Conservation (phyloP, 2,329 filamentous ascomycete genomes). For the Trichoderma brevicompactum region DNA sequence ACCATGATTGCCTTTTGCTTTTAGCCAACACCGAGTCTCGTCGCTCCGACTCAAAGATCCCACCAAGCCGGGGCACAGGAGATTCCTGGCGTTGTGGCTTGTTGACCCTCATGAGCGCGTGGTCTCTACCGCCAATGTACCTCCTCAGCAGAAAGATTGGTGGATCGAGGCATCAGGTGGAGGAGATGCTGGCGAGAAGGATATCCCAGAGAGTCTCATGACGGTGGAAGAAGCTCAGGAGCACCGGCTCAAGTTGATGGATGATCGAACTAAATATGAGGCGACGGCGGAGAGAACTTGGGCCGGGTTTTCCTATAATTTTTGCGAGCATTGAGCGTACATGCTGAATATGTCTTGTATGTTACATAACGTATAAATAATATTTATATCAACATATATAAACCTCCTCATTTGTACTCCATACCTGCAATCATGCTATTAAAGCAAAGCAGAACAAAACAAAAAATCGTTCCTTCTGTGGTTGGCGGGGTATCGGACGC, state of each 20-base stretch:
- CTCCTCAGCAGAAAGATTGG: slow-evolving; percentile 42
- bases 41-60: slow-evolving; percentile 53
- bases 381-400: too few relatives aligned
- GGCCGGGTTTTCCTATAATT: neutral
- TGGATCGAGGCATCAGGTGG: slow-evolving; percentile 31
- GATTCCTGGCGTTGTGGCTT: slow-evolving; percentile 58
- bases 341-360: too few relatives aligned
- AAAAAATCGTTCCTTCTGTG: neutral
- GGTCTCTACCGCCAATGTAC: slow-evolving; percentile 43
- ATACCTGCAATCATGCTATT: too few relatives aligned
- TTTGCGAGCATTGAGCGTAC: slow-evolving; percentile 26
- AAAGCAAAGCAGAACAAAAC: neutral
- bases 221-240: slow-evolving; percentile 17
- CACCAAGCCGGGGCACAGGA: slow-evolving; percentile 54
- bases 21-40: slow-evolving; percentile 30
- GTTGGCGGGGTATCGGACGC: slow-evolving; percentile 19
- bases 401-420: too few relatives aligned
- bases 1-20: neutral
- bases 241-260: slow-evolving; percentile 29
- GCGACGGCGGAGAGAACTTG: neutral
- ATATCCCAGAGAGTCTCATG: slow-evolving; percentile 13
- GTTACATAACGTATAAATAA: too few relatives aligned
- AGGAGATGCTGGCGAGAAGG: neutral
- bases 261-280: slow-evolving; percentile 7
- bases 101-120: slow-evolving; percentile 53